Conservation (phyloP, 139 green algal genomes). For the Chlorella sp. region DNA sequence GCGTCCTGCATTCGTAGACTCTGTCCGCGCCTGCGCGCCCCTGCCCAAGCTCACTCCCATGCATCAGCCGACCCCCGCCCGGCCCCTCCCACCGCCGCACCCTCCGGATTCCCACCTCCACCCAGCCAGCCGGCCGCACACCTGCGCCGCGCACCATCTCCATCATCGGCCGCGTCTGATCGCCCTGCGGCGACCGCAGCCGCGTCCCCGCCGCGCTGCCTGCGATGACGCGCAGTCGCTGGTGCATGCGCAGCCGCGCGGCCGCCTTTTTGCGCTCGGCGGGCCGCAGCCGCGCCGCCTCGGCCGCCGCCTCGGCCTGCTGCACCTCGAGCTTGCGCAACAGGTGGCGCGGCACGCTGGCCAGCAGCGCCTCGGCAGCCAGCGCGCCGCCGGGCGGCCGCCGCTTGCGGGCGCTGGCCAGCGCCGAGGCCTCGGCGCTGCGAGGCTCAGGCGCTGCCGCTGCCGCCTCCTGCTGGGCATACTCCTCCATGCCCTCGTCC, state of each 20-base stretch:
- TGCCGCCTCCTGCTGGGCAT: not conserved
- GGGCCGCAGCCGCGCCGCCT: constrained; percentile 38
- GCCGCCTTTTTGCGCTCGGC: constrained; percentile 26
- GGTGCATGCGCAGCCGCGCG: constrained; percentile 51
- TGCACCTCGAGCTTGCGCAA: constrained; percentile 9
- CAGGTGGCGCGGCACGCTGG: constrained; percentile 27
- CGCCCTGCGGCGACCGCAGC: constrained; percentile 30
- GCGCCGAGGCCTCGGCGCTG: constrained; percentile 1
- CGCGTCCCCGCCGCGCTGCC: constrained; percentile 50
- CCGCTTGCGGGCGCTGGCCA: not conserved
- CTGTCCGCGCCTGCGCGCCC: too few relatives aligned
- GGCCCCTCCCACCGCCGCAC: too few relatives aligned
- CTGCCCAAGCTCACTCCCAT: too few relatives aligned
- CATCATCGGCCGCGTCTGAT: constrained; percentile 81
- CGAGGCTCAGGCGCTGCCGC: not conserved
- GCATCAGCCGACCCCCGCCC: too few relatives aligned
- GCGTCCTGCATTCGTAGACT: too few relatives aligned
- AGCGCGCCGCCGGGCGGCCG: not conserved
- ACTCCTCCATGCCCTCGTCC: not conserved
- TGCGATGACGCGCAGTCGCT: constrained; percentile 60
- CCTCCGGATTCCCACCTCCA: too few relatives aligned
- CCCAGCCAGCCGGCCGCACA: too few relatives aligned
- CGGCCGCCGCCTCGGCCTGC: constrained; percentile 27
- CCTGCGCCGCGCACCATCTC: too few relatives aligned
- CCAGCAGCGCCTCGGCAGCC: constrained; percentile 13